Evolutionary conservation across 177 flowering plant genomes (phyloP).

Genomic region (Telopea speciosissima): DNA sequence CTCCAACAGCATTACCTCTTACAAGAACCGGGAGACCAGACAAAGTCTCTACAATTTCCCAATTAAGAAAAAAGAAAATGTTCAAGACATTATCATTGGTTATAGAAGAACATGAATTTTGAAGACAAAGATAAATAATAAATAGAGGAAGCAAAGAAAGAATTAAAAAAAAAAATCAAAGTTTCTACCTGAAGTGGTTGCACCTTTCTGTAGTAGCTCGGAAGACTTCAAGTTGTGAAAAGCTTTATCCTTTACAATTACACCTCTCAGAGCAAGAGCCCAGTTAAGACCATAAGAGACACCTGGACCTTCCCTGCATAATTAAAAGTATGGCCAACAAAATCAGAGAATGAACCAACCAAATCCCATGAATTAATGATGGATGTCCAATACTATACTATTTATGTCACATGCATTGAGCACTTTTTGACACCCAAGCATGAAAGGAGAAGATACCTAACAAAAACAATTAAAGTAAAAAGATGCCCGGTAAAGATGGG

Average conservation of each 20-base stretch:
- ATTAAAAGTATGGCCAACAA: constrained; percentile 8
- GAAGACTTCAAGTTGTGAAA: constrained; percentile 41
- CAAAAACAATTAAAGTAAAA: not conserved
- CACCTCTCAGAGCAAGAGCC: constrained; percentile 54
- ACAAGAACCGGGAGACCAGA: constrained; percentile 40
- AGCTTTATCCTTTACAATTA: constrained; percentile 47
- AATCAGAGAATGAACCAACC: not conserved
- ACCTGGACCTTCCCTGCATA: constrained; percentile 31
- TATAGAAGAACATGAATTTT: too few species aligned
- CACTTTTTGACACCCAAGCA: not conserved
- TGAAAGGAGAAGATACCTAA: not conserved
- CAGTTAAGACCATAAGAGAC: constrained; percentile 47
- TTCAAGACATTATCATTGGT: too few species aligned
- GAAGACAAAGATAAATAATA: too few species aligned
- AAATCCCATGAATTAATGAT: not conserved
- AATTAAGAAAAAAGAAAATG: not conserved
- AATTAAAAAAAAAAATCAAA: not conserved
- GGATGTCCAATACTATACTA: not conserved
- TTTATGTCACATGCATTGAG: not conserved
- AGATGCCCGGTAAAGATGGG: too few species aligned
- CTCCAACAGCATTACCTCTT: constrained; percentile 32
- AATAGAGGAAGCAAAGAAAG: not conserved
- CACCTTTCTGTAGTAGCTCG: constrained; percentile 48
- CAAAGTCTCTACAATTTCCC: constrained; percentile 24
- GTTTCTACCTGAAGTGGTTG: constrained; percentile 29